These are phyloP conservation scores for Pelargonium nanum DNA, from an alignment of 345 rosid genomes.

Conservation along the genomic window DNA sequence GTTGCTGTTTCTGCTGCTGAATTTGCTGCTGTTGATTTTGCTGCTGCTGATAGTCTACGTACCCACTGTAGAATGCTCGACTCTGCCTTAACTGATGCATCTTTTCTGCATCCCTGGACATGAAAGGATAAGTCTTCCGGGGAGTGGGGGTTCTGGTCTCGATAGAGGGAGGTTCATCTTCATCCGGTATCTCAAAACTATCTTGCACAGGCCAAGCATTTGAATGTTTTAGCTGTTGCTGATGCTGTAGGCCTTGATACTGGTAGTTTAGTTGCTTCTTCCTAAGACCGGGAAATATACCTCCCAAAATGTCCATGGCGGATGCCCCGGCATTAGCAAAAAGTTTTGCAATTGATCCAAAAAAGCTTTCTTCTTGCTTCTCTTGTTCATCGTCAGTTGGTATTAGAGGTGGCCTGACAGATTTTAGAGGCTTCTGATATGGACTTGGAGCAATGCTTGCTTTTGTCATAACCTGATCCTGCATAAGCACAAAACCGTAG, in stretches of 20 bases:
- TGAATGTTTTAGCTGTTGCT: constrained; percentile 27
- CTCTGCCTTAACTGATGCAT: constrained; percentile 80
- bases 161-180: constrained; percentile 78
- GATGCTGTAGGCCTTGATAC: constrained; percentile 19
- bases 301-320: constrained; percentile 49
- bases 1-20: constrained; percentile 36
- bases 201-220: constrained; percentile 60
- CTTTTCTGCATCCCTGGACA: constrained; percentile 90
- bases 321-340: constrained; percentile 37
- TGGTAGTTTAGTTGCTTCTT: constrained; percentile 34
- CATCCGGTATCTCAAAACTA: constrained; percentile 58
- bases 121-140: constrained; percentile 79
- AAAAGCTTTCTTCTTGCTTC: constrained; percentile 68
- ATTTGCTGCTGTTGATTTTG: constrained; percentile 39
- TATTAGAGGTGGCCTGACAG: constrained; percentile 65
- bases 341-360: constrained; percentile 53
- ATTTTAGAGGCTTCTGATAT: constrained; percentile 46
- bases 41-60: constrained; percentile 19
- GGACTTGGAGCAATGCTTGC: constrained; percentile 15
- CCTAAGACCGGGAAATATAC: constrained; percentile 48
- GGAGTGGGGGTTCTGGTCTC: constrained; percentile 83
- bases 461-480: constrained; percentile 39
- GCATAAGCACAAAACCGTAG: constrained; percentile 13
- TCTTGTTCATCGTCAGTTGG: constrained; percentile 55
- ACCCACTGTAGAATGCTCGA: constrained; percentile 50